Conservation (phyloP, 768 basidiomycete species). For the Pulveroboletus sp. region DNA sequence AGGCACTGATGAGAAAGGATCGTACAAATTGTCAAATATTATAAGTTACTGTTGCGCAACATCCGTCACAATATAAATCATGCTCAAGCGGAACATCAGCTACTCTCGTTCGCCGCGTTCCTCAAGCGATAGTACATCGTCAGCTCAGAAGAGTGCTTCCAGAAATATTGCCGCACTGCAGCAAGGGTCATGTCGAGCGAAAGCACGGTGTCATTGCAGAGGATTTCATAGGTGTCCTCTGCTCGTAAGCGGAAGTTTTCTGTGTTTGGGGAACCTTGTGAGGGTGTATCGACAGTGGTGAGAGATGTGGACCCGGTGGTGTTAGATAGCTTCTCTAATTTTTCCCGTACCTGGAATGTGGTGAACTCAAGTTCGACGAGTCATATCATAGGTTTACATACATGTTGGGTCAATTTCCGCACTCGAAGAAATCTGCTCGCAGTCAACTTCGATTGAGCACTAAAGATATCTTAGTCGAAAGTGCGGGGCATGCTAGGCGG, state of each 20-base stretch:
- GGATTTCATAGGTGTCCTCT: conserved; percentile 80
- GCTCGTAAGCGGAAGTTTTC: conserved; percentile 31
- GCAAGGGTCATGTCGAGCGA: conserved; percentile 89
- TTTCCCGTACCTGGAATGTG: conserved; percentile 70
- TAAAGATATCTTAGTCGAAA: conserved; percentile 24
- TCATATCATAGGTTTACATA: conserved; percentile 36
- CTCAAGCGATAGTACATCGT: conserved; percentile 73
- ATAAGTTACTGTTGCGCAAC: conserved; percentile 17
- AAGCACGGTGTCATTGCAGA: conserved; percentile 83
- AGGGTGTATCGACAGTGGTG: conserved; percentile 39
- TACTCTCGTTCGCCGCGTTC: conserved; percentile 5
- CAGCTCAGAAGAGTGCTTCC: conserved; percentile 73
- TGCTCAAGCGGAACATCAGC: conserved; percentile 1
- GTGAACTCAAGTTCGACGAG: conserved; percentile 6
- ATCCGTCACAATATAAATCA: neutral
- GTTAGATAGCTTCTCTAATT: conserved; percentile 57
- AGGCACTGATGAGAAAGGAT: conserved; percentile 1
- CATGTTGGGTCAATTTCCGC: conserved; percentile 80
- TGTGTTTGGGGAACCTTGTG: conserved; percentile 25
- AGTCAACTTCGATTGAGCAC: conserved; percentile 80
- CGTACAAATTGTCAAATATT: conserved; percentile 16
- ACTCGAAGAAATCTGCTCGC: conserved; percentile 85
- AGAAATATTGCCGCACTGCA: conserved; percentile 85
- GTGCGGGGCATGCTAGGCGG: neutral
- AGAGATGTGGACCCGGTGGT: conserved; percentile 30